These are phyloP conservation scores for Calonectria hongkongensis DNA, from an alignment of 2,329 filamentous ascomycete genomes.

Conservation along the genomic window DNA sequence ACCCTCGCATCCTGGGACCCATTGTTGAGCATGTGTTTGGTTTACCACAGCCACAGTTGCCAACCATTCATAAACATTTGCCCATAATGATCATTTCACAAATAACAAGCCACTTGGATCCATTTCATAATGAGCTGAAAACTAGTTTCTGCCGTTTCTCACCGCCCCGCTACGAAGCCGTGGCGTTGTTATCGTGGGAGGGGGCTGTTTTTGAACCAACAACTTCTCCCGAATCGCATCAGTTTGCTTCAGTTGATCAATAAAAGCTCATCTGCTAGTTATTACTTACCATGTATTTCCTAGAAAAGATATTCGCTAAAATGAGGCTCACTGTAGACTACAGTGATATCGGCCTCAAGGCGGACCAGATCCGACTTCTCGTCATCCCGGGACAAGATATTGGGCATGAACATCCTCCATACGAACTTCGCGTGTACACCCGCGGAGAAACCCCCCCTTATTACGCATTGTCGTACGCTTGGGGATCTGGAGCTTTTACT, in stretches of 20 bases:
- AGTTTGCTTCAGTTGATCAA: background rate
- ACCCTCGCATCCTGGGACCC: too few relatives aligned
- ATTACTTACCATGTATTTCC: background rate
- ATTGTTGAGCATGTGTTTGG: too few relatives aligned
- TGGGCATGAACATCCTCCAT: background rate
- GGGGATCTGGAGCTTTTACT: background rate
- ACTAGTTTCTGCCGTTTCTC: background rate
- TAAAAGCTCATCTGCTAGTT: background rate
- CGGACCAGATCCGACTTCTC: slow-evolving; percentile 24
- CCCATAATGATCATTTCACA: too few relatives aligned
- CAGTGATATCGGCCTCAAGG: background rate
- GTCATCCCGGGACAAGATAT: background rate
- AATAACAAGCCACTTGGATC: too few relatives aligned
- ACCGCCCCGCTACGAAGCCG: background rate
- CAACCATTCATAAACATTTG: too few relatives aligned
- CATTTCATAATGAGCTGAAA: too few relatives aligned
- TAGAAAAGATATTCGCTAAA: background rate
- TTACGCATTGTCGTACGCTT: slow-evolving; percentile 29
- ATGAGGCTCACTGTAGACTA: slow-evolving; percentile 8
- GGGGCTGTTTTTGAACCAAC: background rate
- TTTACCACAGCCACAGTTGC: too few relatives aligned
- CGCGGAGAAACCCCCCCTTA: slow-evolving; percentile 21
- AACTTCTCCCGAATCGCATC: background rate
- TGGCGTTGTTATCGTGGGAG: background rate
- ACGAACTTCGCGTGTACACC: background rate